A percentile compares a stretch with the other conserved stretches of the same genome.
These are phyloP conservation scores for Phlebiopsis gigantea DNA, from an alignment of 768 basidiomycete genomes.

Conservation along the genomic window DNA sequence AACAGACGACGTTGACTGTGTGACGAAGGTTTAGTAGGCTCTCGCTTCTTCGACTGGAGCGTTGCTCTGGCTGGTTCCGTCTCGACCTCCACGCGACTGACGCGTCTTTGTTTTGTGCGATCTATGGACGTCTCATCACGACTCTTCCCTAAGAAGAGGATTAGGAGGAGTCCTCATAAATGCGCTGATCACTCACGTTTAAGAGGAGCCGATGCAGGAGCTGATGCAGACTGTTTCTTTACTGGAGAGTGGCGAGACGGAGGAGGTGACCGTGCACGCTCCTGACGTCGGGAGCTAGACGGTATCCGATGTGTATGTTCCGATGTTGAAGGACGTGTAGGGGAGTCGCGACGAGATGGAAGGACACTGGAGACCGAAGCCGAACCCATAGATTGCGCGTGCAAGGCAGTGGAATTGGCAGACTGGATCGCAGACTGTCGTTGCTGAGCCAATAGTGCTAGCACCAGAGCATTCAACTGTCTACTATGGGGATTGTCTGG, in stretches of 20 bases:
- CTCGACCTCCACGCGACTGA: not conserved
- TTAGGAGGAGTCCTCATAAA: not conserved
- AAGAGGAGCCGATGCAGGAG: not conserved
- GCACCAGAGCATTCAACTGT: not conserved
- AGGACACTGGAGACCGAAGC: not conserved
- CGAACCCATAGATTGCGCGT: not conserved
- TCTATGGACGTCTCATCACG: not conserved
- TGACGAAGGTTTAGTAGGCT: too few relatives aligned
- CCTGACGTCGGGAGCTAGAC: not conserved
- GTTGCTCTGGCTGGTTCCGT: not conserved
- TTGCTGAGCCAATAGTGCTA: not conserved
- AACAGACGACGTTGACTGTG: not conserved
- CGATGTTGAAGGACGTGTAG: not conserved
- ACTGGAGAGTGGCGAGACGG: not conserved
- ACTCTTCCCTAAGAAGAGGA: not conserved
- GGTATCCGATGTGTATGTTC: not conserved
- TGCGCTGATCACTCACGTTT: not conserved
- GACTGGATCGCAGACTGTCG: not conserved
- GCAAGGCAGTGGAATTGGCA: not conserved
- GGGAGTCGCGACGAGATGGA: not conserved
- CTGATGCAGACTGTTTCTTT: not conserved
- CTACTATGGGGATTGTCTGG: not conserved
- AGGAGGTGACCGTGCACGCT: not conserved
- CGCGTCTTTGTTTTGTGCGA: not conserved
- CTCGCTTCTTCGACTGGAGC: not conserved